Evolutionary conservation across 139 green algal genomes (phyloP).

Genomic region (Chlamydomonas eustigma): DNA sequence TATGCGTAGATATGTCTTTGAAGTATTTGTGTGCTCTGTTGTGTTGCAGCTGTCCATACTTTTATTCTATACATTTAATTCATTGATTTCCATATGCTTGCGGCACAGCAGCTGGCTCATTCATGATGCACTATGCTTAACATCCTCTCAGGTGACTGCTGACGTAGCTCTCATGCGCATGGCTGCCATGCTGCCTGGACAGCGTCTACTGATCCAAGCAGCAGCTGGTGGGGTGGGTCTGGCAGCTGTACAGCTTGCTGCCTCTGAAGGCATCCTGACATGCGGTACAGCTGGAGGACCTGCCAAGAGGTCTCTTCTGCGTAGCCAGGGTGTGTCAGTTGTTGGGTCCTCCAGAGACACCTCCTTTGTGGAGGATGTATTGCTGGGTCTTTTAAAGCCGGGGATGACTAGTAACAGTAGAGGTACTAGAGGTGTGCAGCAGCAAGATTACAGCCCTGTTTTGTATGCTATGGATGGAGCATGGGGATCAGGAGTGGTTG

Average conservation of each 20-base stretch:
- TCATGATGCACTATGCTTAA: too few relatives aligned
- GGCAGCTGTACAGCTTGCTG: slow-evolving; percentile 41
- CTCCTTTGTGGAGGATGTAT: slow-evolving; percentile 49
- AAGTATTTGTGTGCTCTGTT: too few relatives aligned
- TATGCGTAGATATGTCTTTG: too few relatives aligned
- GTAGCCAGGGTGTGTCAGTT: slow-evolving; percentile 40
- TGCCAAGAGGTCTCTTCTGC: slow-evolving; percentile 53
- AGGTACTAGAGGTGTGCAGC: neutral
- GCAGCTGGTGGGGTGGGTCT: slow-evolving; percentile 66
- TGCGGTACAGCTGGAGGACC: neutral
- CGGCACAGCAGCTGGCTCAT: too few relatives aligned
- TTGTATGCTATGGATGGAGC: neutral
- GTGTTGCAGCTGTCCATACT: too few relatives aligned
- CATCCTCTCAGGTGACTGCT: slow-evolving; percentile 4
- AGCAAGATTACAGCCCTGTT: neutral
- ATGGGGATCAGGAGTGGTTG: neutral
- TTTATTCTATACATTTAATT: too few relatives aligned
- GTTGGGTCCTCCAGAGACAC: slow-evolving; percentile 59
- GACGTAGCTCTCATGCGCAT: slow-evolving; percentile 31
- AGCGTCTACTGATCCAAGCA: slow-evolving; percentile 55
- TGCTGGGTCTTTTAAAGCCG: neutral
- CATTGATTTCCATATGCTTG: too few relatives aligned
- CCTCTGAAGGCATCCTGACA: slow-evolving; percentile 13
- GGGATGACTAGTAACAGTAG: neutral
- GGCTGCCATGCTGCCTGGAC: slow-evolving; percentile 18